Conservation (phyloP, 441 rosid genomes). For the Syzygium malaccense region DNA sequence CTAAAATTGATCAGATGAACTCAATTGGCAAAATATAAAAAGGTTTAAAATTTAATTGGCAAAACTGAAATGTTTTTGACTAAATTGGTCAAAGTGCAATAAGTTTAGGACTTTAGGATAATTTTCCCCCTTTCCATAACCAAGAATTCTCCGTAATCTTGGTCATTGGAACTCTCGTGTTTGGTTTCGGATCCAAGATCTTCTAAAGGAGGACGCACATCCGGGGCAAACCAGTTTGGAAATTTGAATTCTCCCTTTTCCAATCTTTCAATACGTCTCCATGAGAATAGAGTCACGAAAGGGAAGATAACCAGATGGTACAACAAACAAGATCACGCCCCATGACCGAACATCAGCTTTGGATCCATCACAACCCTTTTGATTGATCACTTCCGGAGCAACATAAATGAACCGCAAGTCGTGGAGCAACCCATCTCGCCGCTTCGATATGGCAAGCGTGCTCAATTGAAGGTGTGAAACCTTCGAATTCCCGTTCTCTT, state of each 20-base stretch:
- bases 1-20: too few species aligned
- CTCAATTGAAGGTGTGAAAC: background rate
- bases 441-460: background rate
- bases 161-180: conserved; percentile 49
- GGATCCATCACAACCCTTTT: conserved; percentile 6
- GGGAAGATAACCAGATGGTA: background rate
- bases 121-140: conserved; percentile 46
- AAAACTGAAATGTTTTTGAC: too few species aligned
- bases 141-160: conserved; percentile 74
- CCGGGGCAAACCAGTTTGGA: conserved; percentile 59
- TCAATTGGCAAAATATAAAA: too few species aligned
- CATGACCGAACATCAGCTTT: conserved; percentile 5
- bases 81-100: too few species aligned
- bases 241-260: conserved; percentile 53
- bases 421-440: background rate
- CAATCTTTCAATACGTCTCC: conserved; percentile 10
- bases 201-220: conserved; percentile 46
- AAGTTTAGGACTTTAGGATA: too few species aligned
- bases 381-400: background rate
- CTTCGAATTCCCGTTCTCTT: conserved; percentile 47
- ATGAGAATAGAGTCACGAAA: conserved; percentile 1
- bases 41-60: too few species aligned
- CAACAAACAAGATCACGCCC: background rate
- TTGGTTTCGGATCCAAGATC: conserved; percentile 74
- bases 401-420: background rate